Evolutionary conservation across 805 yeast genomes (phyloP).

Genomic region (Nakazawaea laoshanensis): DNA sequence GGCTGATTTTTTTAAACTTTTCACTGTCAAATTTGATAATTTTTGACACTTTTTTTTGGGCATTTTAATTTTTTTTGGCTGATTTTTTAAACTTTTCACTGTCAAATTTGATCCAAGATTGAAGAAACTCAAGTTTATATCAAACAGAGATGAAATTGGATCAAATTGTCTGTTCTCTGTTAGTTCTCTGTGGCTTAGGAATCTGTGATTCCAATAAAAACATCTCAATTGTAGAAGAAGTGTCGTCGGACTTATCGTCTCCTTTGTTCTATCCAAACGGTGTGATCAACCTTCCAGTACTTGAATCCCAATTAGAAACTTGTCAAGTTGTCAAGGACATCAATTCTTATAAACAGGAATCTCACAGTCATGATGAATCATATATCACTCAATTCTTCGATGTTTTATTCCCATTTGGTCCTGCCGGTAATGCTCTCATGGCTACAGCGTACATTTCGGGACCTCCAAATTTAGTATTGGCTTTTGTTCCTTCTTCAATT

Average conservation of each 20-base stretch:
- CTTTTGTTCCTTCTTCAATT: slow-evolving; percentile 48
- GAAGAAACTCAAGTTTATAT: too few species aligned
- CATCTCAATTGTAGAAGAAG: neutral
- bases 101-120: too few species aligned
- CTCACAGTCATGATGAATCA: slow-evolving; percentile 13
- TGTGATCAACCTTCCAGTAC: slow-evolving; percentile 28
- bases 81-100: too few species aligned
- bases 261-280: slow-evolving; percentile 30
- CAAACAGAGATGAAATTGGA: too few species aligned
- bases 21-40: too few species aligned
- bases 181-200: too few species aligned
- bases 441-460: slow-evolving; percentile 61
- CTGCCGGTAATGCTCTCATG: slow-evolving; percentile 52
- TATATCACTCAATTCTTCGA: slow-evolving; percentile 31
- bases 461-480: slow-evolving; percentile 51
- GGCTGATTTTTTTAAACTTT: too few species aligned
- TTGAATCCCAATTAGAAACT: slow-evolving; percentile 20
- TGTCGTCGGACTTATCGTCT: neutral
- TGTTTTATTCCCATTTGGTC: slow-evolving; percentile 40
- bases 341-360: slow-evolving; percentile 16
- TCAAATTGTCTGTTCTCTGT: too few species aligned
- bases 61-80: too few species aligned
- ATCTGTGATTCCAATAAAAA: neutral
- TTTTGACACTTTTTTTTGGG: too few species aligned
- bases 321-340: slow-evolving; percentile 33